A percentile compares a stretch with the other conserved stretches of the same genome.
Conservation (phyloP, 2,329 filamentous ascomycete species). For the Curvularia lunata region DNA sequence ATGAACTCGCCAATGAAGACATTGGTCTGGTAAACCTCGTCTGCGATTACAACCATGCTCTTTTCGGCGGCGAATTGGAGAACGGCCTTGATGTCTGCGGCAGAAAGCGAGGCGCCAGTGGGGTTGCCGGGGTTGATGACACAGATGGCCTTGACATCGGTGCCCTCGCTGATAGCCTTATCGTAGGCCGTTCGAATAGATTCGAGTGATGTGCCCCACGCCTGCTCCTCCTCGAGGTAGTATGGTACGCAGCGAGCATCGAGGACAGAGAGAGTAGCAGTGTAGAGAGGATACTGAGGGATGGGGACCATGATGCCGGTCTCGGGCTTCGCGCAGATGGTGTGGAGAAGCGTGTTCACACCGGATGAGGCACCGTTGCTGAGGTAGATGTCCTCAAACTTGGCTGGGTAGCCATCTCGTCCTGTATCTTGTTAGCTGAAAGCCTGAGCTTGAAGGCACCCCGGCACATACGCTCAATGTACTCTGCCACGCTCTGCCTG, state of each 20-base stretch:
- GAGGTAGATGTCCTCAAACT: constrained; percentile 84
- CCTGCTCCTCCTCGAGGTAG: constrained; percentile 83
- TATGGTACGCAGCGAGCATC: constrained; percentile 91
- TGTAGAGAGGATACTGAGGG: constrained; percentile 97
- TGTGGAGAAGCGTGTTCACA: constrained; percentile 89
- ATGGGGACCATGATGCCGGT: constrained; percentile 92
- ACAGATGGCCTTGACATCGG: constrained; percentile 89
- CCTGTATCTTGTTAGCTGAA: constrained; percentile 53
- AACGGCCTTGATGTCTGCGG: constrained; percentile 81
- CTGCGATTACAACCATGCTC: constrained; percentile 86
- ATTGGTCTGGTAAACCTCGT: constrained; percentile 99
- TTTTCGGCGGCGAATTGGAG: constrained; percentile 85
- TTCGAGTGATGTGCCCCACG: constrained; percentile 88
- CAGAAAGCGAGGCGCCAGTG: constrained; percentile 83
- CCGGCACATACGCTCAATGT: constrained; percentile 75
- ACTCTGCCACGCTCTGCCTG: constrained; percentile 86
- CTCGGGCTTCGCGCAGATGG: constrained; percentile 79
- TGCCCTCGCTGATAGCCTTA: constrained; percentile 76
- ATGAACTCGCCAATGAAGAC: constrained; percentile 93
- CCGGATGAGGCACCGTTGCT: constrained; percentile 91
- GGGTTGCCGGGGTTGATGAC: constrained; percentile 99
- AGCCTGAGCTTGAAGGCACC: too few relatives aligned
- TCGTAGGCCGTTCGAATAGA: constrained; percentile 75
- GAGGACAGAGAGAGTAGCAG: constrained; percentile 84
- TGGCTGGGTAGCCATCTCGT: constrained; percentile 86